Conservation (phyloP, 192 early-diverging fungal genomes). For the Funneliformis geosporum region DNA sequence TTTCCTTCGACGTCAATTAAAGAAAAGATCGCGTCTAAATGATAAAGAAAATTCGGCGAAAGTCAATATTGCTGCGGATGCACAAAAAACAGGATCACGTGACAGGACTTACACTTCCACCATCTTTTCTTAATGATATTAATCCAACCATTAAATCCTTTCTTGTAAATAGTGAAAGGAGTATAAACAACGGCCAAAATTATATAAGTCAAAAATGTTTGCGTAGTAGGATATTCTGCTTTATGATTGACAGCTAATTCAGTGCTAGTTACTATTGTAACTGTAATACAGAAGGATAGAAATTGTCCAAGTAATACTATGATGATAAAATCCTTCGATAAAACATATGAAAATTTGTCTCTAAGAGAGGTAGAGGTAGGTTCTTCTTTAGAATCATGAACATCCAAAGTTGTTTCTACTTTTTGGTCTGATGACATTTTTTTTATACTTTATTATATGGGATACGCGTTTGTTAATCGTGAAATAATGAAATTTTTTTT, state of each 20-base stretch:
- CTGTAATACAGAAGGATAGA: slow-evolving; percentile 75
- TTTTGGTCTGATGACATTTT: too few relatives aligned
- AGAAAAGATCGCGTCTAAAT: slow-evolving; percentile 57
- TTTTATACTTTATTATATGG: too few relatives aligned
- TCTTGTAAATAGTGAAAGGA: slow-evolving; percentile 49
- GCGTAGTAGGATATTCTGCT: slow-evolving; percentile 64
- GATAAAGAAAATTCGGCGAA: slow-evolving; percentile 2
- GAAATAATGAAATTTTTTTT: too few relatives aligned
- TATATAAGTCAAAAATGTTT: slow-evolving; percentile 74
- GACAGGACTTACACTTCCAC: slow-evolving; percentile 44
- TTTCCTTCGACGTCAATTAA: slow-evolving; percentile 81
- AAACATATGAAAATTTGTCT: slow-evolving; percentile 7
- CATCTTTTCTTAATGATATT: slow-evolving; percentile 45
- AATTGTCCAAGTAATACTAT: slow-evolving; percentile 64
- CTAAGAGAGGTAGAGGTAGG: not conserved
- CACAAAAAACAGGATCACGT: not conserved
- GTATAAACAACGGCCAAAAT: slow-evolving; percentile 63
- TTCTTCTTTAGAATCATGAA: too few relatives aligned
- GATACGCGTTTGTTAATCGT: too few relatives aligned
- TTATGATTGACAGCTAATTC: slow-evolving; percentile 55
- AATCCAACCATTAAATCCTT: slow-evolving; percentile 51
- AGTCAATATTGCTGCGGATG: not conserved
- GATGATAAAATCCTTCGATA: slow-evolving; percentile 36
- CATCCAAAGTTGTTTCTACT: too few relatives aligned
- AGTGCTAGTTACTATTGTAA: slow-evolving; percentile 67